These are phyloP conservation scores for Didymella segeticola DNA, from an alignment of 2,329 filamentous ascomycete species.

Conservation along the genomic window DNA sequence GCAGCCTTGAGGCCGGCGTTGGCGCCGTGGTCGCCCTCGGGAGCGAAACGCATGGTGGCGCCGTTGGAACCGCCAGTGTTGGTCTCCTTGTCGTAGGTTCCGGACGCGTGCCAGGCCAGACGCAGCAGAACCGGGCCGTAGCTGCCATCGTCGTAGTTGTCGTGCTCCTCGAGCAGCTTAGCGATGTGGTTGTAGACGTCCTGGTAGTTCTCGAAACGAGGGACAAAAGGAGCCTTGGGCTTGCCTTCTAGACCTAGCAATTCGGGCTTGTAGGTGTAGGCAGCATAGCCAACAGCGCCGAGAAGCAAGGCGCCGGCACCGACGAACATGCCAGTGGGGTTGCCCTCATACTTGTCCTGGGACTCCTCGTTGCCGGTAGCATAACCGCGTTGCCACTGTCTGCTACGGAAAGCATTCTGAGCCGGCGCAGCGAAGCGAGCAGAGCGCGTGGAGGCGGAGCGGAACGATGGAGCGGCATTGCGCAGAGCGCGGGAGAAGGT, in stretches of 20 bases:
- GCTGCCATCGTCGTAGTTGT: constrained; percentile 95
- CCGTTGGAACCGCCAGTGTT: constrained; percentile 93
- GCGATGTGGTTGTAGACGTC: constrained; percentile 92
- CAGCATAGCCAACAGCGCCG: constrained; percentile 37
- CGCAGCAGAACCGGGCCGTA: constrained; percentile 91
- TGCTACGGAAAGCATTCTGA: constrained; percentile 71
- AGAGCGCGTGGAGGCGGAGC: constrained; percentile 65
- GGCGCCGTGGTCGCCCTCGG: constrained; percentile 88
- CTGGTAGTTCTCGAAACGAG: constrained; percentile 89
- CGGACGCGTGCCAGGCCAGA: constrained; percentile 92
- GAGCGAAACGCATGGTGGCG: constrained; percentile 93
- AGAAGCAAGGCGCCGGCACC: constrained; percentile 42
- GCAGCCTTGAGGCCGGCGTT: constrained; percentile 89
- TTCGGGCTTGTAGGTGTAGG: constrained; percentile 64
- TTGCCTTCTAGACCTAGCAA: constrained; percentile 45
- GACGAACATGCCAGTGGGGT: constrained; percentile 49
- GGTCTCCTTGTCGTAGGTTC: constrained; percentile 89
- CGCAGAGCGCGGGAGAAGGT: constrained; percentile 50
- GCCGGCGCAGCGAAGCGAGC: constrained; percentile 63
- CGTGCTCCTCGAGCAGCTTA: constrained; percentile 79
- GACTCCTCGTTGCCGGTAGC: constrained; percentile 63
- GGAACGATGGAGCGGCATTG: constrained; percentile 53
- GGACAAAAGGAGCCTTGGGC: constrained; percentile 65
- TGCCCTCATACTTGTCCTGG: constrained; percentile 56
- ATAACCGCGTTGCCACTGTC: constrained; percentile 81